Base-by-base conservation (phyloP, 1,284 basidiomycete genomes). In the Cryptococcus wingfieldii region DNA sequence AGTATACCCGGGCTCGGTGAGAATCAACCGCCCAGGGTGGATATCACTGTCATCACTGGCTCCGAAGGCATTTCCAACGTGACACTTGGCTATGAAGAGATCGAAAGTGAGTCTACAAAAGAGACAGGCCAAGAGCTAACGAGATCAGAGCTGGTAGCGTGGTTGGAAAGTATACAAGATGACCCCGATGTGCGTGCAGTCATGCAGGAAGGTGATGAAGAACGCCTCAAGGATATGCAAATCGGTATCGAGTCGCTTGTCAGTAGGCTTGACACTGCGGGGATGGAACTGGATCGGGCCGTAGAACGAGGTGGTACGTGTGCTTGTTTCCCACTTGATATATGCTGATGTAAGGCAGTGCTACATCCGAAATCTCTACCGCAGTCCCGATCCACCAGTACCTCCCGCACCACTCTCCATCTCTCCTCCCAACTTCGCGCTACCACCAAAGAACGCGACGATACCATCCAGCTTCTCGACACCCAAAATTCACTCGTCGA, bases 211-310 rank as follows among this genome's bases (percentile, higher is more conserved):
- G 58, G 54, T 0, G 65, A 63, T n/a, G 63, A 55, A 16, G 57
- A 66, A 44, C 83, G 87, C n/a, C 79, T 90, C 8, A 77, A 78
- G 13, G 85, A 86, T 64, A 83, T 86, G 28, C 82, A 83, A 46
- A 60, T 70, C 7, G 79, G 81, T 13, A 75, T 92, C 37, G 83
- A 87, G 58, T 86, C 83, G 68, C 79, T 88, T 12, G 79, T 91
- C 44, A 76, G 73, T 25, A 86, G 84, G 71, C 89, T 93, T 83
- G 87, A 91, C 61, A 80, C 80, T 25, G 77, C 90, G 12, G 87
- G 89, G 67, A 73, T 82, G 0, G 84, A 85, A 3, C 89, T 92
- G 66, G 89, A 91, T 64, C 82, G 84, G 57, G 85, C 90, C 63
- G 86, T 87, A 14, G 88, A 90, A 67, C 82, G 85, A 46, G 87